Conservation (phyloP, 257 asterid genomes). For the Solanum verrucosum region DNA sequence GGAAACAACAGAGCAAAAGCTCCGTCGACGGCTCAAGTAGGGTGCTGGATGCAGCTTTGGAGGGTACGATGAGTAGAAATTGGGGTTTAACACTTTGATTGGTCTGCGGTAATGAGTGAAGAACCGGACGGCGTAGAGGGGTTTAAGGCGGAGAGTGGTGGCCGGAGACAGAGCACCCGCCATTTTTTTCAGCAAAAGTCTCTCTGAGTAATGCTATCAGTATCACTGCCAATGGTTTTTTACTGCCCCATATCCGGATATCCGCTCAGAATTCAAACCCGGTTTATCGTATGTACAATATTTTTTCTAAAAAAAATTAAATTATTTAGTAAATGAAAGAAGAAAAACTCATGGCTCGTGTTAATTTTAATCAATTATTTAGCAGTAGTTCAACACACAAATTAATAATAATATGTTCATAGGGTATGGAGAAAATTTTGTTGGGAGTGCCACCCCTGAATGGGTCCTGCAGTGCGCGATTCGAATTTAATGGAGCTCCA, state of each 20-base stretch:
- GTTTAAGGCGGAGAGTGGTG: constrained; percentile 52
- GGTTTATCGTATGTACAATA: background rate
- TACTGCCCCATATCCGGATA: background rate
- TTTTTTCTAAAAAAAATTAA: too few relatives aligned
- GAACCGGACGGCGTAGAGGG: constrained; percentile 36
- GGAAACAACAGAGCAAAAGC: constrained; percentile 43
- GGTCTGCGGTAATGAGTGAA: constrained; percentile 21
- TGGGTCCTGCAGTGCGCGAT: too few relatives aligned
- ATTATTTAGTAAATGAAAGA: background rate
- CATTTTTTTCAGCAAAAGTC: constrained; percentile 2
- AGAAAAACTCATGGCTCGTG: background rate
- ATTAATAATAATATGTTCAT: background rate
- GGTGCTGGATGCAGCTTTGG: constrained; percentile 22
- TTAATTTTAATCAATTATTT: background rate
- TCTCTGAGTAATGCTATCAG: background rate
- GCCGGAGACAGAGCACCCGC: constrained; percentile 63
- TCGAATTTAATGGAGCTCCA: too few relatives aligned
- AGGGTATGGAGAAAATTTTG: too few relatives aligned
- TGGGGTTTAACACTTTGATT: background rate
- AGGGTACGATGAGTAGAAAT: constrained; percentile 10
- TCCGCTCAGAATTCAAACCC: background rate
- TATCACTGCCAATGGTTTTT: background rate
- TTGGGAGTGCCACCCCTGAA: accelerated
- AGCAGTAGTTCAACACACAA: background rate
- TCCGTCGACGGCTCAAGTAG: constrained; percentile 16